These are phyloP conservation scores for Eruca vesicaria DNA, from an alignment of 441 rosid species.

Conservation along the genomic window DNA sequence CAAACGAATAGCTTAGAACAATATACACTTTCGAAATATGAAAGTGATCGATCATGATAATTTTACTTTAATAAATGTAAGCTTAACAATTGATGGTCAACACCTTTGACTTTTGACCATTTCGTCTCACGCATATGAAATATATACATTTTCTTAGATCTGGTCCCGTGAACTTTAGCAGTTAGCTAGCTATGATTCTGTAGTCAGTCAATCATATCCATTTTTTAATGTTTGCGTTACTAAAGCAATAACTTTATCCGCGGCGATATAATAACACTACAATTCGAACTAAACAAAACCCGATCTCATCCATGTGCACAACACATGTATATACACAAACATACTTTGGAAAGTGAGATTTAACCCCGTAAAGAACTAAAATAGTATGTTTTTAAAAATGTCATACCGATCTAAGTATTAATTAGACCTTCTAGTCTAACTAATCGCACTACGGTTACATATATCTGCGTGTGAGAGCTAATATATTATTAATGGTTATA, in stretches of 20 bases:
- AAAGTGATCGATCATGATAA: not conserved
- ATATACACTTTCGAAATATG: not conserved
- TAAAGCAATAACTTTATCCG: not conserved
- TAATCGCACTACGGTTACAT: constrained; percentile 13
- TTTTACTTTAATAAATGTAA: not conserved
- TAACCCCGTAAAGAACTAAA: constrained; percentile 6
- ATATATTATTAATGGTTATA: not conserved
- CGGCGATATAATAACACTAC: not conserved
- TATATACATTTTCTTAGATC: constrained; percentile 12
- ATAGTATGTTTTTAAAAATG: not conserved
- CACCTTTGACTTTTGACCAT: constrained; percentile 32
- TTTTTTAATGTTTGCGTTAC: constrained; percentile 13
- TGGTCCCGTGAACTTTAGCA: constrained; percentile 36
- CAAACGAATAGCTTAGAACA: not conserved
- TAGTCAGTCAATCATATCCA: constrained; percentile 29
- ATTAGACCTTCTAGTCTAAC: constrained; percentile 19
- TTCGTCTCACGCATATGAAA: constrained; percentile 4
- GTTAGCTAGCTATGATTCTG: constrained; percentile 27
- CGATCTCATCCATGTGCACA: constrained; percentile 26
- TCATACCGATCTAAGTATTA: constrained; percentile 4
- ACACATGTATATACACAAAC: constrained; percentile 4
- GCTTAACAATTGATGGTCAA: constrained; percentile 26
- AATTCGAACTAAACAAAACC: constrained; percentile 1
- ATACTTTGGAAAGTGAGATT: constrained; percentile 8
- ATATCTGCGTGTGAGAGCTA: not conserved